A percentile compares a stretch with the other conserved stretches of the same genome.
These are phyloP conservation scores for Schizochytrium sp. DNA, from an alignment of 108 stramenopile species.

Conservation along the genomic window DNA sequence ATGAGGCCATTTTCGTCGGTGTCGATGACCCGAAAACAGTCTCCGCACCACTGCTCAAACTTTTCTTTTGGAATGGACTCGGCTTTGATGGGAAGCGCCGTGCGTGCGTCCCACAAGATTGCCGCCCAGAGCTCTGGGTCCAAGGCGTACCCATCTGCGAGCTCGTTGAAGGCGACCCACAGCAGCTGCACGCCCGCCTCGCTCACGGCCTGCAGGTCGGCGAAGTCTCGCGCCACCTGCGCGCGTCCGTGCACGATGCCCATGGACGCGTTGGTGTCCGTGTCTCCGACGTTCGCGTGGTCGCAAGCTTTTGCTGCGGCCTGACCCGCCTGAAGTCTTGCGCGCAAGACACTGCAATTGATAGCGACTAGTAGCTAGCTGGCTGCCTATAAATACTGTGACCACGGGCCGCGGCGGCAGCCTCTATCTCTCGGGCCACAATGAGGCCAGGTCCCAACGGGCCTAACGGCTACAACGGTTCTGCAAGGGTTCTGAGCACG, in stretches of 20 bases:
- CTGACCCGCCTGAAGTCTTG: no score
- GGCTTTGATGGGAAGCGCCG: background rate
- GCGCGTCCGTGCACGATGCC: background rate
- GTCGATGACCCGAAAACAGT: background rate
- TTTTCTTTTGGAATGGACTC: background rate
- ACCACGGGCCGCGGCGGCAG: no score
- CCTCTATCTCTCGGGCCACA: no score
- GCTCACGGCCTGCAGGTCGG: background rate
- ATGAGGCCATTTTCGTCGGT: background rate
- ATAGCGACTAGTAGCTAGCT: no score
- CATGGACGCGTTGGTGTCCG: background rate
- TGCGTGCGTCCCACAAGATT: background rate
- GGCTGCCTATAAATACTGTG: no score
- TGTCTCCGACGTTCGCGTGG: no score
- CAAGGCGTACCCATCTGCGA: background rate
- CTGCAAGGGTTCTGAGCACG: no score
- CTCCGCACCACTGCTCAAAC: background rate
- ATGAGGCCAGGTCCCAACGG: no score
- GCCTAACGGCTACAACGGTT: no score
- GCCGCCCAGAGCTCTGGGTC: background rate
- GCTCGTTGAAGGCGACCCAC: slow-evolving; percentile 4
- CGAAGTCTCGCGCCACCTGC: background rate
- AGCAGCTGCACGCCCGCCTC: background rate
- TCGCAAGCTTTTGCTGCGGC: no score
- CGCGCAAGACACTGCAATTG: no score